Evolutionary conservation across 2,329 filamentous ascomycete genomes (phyloP), one percentile per base, ranked within the genome.

Genomic region (Alternaria atra): DNA sequence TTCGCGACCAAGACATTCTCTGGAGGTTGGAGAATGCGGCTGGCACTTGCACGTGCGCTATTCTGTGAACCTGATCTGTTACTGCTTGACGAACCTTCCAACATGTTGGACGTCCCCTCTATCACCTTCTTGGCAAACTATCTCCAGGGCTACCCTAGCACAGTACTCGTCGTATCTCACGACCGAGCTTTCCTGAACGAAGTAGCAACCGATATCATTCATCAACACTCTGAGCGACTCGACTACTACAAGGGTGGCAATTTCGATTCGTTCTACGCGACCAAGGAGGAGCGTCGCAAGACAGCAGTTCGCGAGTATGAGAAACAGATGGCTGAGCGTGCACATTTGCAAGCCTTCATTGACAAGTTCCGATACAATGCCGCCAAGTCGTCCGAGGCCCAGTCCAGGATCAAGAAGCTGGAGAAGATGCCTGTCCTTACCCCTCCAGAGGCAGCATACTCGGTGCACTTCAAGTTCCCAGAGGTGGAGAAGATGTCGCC

Each of bases 71-170:
- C 95, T 43, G 95, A 99, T 81, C 84, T 99, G 53, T 83, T 99
- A 61, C 86, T 99, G 78, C 93, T 99, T 71, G 95, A 99, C 84
- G 95, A 99, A 89, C 95, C 95, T 82, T 98, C 94, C 57, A 98
- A 98, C 89, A 98, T 98, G 94, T 93, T 99, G 92, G 95, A 98
- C 82, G 95, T 99, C 59, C 95, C 95, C n/a, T 98, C 95, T 25
- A 98, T 99, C 76, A 96, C 95, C 58, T 99, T 98, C 87, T 87
- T 99, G 78, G 91, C 94, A 48, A 94, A 94, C 75, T 99, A 99
- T 77, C 90, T 99, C 8, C 94, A 97, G 79, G 85, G 84, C 50
- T 99, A 99, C 77, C 94, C 94, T 39, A 97, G 93, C 80, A 98
- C 95, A 2, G 89, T 99, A 29, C 85, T 99, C 13, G 94, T 99